Evolutionary conservation across 73 alveolate species (phyloP), one percentile per base, ranked within the genome.

Genomic region (Paramecium sonneborni): DNA sequence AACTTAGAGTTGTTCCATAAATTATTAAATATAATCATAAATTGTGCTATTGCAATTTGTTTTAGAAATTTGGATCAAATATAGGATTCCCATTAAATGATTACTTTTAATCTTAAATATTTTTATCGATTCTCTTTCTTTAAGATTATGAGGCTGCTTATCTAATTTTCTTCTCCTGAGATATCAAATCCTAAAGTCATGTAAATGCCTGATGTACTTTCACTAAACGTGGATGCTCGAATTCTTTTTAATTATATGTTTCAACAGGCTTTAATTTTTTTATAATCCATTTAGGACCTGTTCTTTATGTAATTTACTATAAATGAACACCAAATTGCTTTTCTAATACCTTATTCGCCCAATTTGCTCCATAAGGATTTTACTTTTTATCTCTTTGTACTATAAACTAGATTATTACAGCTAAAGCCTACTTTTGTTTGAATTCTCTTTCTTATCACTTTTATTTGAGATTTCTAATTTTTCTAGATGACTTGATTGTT

Each of bases 271-370:
- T 38, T 26, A 44, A 24, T 79, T 79, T 79, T 44, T 79, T 79
- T 30, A 79, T 79, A 18, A 79, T 46, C 90, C 90, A 79, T 44
- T 44, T 79, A 41, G 69, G 44, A 5, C 90, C 90, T 30, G 41
- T 24, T 23, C 90, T 32, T 34, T 79, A 39, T 1, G 76, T 46
- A 23, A 79, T 35, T 46, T 43, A 15, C n/a, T 21, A 18, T 24
- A 79, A 26, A 23, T 79, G 62, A 20, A 79, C 76, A 21, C 74
- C 76, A 37, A 79, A 79, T 34, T 79, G 55, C 12, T 79, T 41
- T 41, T 79, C 55, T 26, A 79, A 44, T 23, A 79, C 90, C 28
- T 39, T 24, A 41, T 79, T 79, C 0, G 90, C 90, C 90, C 90
- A 79, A 24, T 37, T 37, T 4, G 90, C 1, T 79, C 74, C 55